These are phyloP conservation scores for Trametes pubescens DNA, from an alignment of 1,284 basidiomycete species.

Conservation along the genomic window DNA sequence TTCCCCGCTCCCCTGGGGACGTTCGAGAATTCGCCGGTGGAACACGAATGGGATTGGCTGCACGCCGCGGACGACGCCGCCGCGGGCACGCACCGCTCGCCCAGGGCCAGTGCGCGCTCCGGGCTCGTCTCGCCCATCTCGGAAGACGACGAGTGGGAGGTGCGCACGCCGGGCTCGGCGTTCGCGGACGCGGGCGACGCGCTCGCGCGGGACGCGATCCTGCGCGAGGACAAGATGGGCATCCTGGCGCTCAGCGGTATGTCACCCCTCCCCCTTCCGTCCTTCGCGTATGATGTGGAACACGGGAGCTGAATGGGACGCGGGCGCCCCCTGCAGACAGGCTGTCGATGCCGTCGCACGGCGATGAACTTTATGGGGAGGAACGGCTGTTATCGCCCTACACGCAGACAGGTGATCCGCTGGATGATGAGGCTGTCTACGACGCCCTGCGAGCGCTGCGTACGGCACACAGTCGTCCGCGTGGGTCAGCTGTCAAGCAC, in stretches of 20 bases:
- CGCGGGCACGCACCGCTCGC: conserved; percentile 23
- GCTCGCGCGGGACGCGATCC: conserved; percentile 46
- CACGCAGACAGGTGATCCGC: conserved; percentile 46
- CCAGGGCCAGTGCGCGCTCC: conserved; percentile 29
- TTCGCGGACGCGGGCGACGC: conserved; percentile 37
- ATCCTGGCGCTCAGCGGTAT: conserved; percentile 52
- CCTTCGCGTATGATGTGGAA: conserved; percentile 3
- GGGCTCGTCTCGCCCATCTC: conserved; percentile 36
- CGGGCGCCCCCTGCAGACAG: conserved; percentile 22
- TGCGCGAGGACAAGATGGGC: conserved; percentile 58
- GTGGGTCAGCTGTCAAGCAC: conserved; percentile 28
- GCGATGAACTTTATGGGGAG: conserved; percentile 36
- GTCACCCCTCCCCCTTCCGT: conserved; percentile 13
- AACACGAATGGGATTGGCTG: conserved; percentile 54
- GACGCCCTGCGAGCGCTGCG: conserved; percentile 44
- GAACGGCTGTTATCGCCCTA: conserved; percentile 51
- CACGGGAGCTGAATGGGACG: background rate
- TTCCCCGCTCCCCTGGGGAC: conserved; percentile 50
- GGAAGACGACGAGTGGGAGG: conserved; percentile 37
- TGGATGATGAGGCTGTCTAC: conserved; percentile 55
- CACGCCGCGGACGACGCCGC: conserved; percentile 39
- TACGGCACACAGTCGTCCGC: conserved; percentile 37
- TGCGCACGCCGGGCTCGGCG: conserved; percentile 34
- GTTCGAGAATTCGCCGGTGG: conserved; percentile 31
- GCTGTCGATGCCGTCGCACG: conserved; percentile 35